A percentile compares a stretch with the other conserved stretches of the same genome.
Conservation (phyloP, 176 grass and related monocot genomes). For the Bothriochloa decipiens region DNA sequence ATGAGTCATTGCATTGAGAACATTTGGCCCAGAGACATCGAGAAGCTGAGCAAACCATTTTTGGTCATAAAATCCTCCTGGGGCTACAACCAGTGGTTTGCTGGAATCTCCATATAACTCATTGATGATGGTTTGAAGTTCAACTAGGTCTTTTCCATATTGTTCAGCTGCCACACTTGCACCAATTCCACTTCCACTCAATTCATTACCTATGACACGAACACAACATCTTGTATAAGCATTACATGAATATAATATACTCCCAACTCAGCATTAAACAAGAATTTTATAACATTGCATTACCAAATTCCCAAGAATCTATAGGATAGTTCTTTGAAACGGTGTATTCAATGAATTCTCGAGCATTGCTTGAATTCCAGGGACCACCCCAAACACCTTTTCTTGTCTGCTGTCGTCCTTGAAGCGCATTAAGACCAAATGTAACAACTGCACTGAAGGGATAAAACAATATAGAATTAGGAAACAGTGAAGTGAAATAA, state of each 20-base stretch:
- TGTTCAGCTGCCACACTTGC: slow-evolving; percentile 79
- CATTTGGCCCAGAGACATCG: slow-evolving; percentile 62
- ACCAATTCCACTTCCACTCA: slow-evolving; percentile 82
- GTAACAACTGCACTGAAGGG: slow-evolving; percentile 79
- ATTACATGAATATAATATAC: slow-evolving; percentile 22
- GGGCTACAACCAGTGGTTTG: slow-evolving; percentile 76
- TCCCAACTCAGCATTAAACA: slow-evolving; percentile 1
- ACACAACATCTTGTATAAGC: slow-evolving; percentile 18
- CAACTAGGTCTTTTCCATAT: slow-evolving; percentile 79
- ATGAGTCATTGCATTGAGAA: slow-evolving; percentile 80
- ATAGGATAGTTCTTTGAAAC: slow-evolving; percentile 69
- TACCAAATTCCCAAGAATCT: slow-evolving; percentile 99
- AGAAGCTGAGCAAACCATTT: slow-evolving; percentile 82
- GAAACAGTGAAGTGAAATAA: slow-evolving; percentile 6
- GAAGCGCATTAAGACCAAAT: slow-evolving; percentile 92
- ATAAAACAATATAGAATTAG: slow-evolving; percentile 38
- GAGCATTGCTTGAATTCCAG: slow-evolving; percentile 87
- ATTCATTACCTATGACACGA: slow-evolving; percentile 77
- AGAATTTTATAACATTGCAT: slow-evolving; percentile 33
- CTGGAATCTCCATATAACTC: slow-evolving; percentile 57
- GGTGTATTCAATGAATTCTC: slow-evolving; percentile 74
- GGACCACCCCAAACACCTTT: slow-evolving; percentile 64
- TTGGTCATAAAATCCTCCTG: slow-evolving; percentile 89
- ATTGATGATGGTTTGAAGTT: slow-evolving; percentile 62
- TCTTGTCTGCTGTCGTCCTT: slow-evolving; percentile 53